A percentile compares a stretch with the other conserved stretches of the same genome.
Evolutionary conservation across 2,329 filamentous ascomycete species (phyloP).

Genomic region (Cladobotryum protrusum): DNA sequence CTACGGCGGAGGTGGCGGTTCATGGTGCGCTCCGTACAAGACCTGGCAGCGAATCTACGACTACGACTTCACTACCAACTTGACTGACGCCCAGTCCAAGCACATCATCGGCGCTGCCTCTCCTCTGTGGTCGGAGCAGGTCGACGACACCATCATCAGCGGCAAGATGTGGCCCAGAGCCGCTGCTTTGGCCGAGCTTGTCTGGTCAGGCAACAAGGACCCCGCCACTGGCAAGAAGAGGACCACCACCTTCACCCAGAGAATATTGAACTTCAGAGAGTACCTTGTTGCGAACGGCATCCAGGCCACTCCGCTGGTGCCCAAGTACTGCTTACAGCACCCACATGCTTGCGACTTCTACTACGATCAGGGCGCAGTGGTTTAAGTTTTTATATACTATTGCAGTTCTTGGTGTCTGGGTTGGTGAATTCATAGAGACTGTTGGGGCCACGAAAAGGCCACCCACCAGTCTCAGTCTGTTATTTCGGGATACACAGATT

Average conservation of each 20-base stretch:
- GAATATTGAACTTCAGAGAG: slow-evolving; percentile 54
- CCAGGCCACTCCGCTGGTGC: neutral
- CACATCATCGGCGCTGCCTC: slow-evolving; percentile 47
- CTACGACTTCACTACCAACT: slow-evolving; percentile 47
- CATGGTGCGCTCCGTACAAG: slow-evolving; percentile 55
- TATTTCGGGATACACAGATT: neutral
- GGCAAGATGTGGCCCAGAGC: slow-evolving; percentile 50
- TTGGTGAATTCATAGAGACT: neutral
- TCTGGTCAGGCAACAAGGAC: slow-evolving; percentile 50
- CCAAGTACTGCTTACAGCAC: slow-evolving; percentile 43
- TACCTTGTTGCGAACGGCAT: slow-evolving; percentile 33
- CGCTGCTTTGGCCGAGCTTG: slow-evolving; percentile 48
- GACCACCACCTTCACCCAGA: slow-evolving; percentile 35
- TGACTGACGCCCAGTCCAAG: slow-evolving; percentile 38
- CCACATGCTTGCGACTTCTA: slow-evolving; percentile 52
- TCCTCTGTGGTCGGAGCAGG: slow-evolving; percentile 49
- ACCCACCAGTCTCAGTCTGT: neutral
- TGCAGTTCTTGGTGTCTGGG: neutral
- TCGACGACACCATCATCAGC: slow-evolving; percentile 46
- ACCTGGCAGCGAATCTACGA: slow-evolving; percentile 56
- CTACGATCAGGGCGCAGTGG: slow-evolving; percentile 40
- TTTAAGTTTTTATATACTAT: slow-evolving; percentile 7
- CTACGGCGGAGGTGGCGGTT: slow-evolving; percentile 46
- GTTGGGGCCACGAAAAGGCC: neutral
- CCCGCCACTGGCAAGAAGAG: slow-evolving; percentile 37